These are phyloP conservation scores for Candida labiduridarum DNA, from an alignment of 1,139 yeast genomes.

Conservation along the genomic window DNA sequence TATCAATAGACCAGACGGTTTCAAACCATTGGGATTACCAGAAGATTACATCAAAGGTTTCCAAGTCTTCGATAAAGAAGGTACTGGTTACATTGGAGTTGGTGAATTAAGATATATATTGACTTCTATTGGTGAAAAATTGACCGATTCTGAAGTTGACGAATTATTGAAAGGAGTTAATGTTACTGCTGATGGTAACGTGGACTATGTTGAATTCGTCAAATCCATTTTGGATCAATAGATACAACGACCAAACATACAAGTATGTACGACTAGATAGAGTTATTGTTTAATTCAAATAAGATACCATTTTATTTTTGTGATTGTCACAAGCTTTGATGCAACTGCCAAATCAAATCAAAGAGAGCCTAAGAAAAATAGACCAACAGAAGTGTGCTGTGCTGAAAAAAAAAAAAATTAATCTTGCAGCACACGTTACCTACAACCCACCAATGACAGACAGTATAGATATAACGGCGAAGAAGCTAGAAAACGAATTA, in stretches of 20 bases:
- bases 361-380: not conserved
- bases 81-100: slow-evolving; percentile 93
- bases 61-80: slow-evolving; percentile 96
- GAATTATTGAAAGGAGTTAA: slow-evolving; percentile 94
- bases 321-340: not conserved
- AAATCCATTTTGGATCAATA: slow-evolving; percentile 90
- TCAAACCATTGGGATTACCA: slow-evolving; percentile 87
- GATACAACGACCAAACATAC: slow-evolving; percentile 1
- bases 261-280: not conserved
- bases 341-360: not conserved
- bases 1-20: slow-evolving; percentile 86
- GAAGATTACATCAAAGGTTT: slow-evolving; percentile 97
- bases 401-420: not conserved
- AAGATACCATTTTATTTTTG: not conserved
- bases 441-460: slow-evolving; percentile 4
- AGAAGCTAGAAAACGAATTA: slow-evolving; percentile 1
- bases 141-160: slow-evolving; percentile 88
- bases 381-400: not conserved
- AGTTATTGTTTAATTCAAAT: not conserved
- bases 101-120: slow-evolving; percentile 94
- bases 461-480: slow-evolving; percentile 6
- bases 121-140: slow-evolving; percentile 91
- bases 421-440: not conserved
- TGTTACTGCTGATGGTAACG: slow-evolving; percentile 91
- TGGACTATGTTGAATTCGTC: slow-evolving; percentile 93